These are phyloP conservation scores for Suillus brevipes DNA, from an alignment of 768 basidiomycete genomes.

Conservation along the genomic window DNA sequence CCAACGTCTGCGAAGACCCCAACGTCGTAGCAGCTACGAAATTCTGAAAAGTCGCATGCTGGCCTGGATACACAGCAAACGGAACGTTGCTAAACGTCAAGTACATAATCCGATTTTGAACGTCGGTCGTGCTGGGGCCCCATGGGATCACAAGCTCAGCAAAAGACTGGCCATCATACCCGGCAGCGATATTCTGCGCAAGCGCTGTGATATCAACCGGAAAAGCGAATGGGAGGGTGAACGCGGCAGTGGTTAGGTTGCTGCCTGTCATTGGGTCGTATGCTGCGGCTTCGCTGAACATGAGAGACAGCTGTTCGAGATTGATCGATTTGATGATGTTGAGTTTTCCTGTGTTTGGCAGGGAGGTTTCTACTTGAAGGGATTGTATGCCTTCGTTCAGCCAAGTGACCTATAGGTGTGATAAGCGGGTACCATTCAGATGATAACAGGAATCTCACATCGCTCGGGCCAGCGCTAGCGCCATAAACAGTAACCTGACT, in stretches of 20 bases:
- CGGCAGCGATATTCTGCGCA: constrained; percentile 57
- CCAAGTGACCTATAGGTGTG: constrained; percentile 57
- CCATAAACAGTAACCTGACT: constrained; percentile 61
- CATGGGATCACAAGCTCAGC: constrained; percentile 62
- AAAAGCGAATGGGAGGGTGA: constrained; percentile 69
- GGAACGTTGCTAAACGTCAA: constrained; percentile 60
- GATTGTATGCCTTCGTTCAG: constrained; percentile 69
- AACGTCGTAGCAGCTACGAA: constrained; percentile 65
- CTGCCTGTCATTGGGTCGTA: constrained; percentile 61
- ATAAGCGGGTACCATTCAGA: constrained; percentile 8
- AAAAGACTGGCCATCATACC: constrained; percentile 52
- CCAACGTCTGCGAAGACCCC: constrained; percentile 44
- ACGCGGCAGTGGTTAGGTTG: constrained; percentile 58
- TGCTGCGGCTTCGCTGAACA: constrained; percentile 58
- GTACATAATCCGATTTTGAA: constrained; percentile 58
- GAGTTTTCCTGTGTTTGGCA: constrained; percentile 63
- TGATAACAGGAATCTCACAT: constrained; percentile 38
- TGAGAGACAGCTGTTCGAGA: constrained; percentile 57
- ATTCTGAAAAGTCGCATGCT: constrained; percentile 51
- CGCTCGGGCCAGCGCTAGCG: constrained; percentile 54
- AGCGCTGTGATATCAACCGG: constrained; percentile 65
- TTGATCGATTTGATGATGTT: constrained; percentile 64
- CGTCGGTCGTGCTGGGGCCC: constrained; percentile 57
- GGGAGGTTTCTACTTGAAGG: constrained; percentile 54
- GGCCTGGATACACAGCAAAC: constrained; percentile 51